Evolutionary conservation across 176 grass and related monocot genomes (phyloP), one percentile per base, ranked within the genome.

Genomic region (Chloris gayana): DNA sequence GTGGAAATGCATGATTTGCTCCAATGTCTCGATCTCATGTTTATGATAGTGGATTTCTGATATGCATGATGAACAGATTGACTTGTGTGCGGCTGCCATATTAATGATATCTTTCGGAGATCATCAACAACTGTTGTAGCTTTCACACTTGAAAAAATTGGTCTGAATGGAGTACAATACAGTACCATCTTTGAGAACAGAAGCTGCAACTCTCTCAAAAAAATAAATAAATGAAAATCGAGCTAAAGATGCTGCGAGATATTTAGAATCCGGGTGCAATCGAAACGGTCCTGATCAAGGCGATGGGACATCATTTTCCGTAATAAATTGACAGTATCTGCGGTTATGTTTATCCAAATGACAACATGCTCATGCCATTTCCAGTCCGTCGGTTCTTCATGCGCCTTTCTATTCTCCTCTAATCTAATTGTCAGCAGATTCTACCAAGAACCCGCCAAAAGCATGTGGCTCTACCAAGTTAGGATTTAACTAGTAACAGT

Each of bases 121-220:
- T 47, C 45, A 47, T 47, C 45, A 47, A 47, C 45, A 47, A 10
- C 45, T 47, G 11, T 17, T 10, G 14, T 15, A 17, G 49, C 9
- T 56, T 85, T 45, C 6, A 26, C 47, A 73, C 21, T n/a, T 67
- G 41, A 57, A 68, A 19, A 80, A 80, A 29, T 80, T 25, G 45
- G 32, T 15, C 21, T 66, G 32, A 27, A 51, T 5, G 53, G 53
- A 56, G 53, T 56, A 38, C 22, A 34, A 73, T 3, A n/a, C n/a
- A n/a, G n/a, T n/a, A 38, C n/a, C 34, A 79, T 3, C 57, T 67
- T 67, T 33, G 9, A 24, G 4, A 78, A 31, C 7, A 73, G 22
- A 49, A 24, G 4, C 50, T 46, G 3, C 41, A 64, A n/a, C 18
- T 45, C 33, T 22, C 39, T n/a, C 59, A 5, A 46, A 17, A 32